These are phyloP conservation scores for Ophiocordyceps camponoti-saundersi DNA, from an alignment of 2,329 filamentous ascomycete species.

Conservation along the genomic window DNA sequence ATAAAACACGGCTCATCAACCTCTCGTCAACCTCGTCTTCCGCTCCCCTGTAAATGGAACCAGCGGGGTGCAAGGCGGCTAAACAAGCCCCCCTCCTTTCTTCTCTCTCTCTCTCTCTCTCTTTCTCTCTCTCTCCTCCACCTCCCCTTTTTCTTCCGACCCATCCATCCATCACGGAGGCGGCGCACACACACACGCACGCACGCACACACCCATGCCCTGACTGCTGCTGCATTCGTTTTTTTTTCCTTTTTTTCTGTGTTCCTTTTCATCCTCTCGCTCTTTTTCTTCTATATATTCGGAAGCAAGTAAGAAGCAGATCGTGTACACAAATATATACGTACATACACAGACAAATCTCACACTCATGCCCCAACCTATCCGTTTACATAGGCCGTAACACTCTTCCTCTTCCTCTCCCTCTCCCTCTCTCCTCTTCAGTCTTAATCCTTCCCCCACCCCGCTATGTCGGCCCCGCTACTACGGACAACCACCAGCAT, in stretches of 20 bases:
- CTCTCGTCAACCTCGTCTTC: too few species aligned
- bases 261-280: neutral
- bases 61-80: too few species aligned
- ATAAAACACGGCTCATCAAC: too few species aligned
- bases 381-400: too few species aligned
- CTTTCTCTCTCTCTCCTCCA: neutral
- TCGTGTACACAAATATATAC: neutral
- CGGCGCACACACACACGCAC: neutral
- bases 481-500: too few species aligned
- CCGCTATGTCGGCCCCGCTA: constrained; percentile 2
- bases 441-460: neutral
- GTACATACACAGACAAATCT: neutral
- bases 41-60: too few species aligned
- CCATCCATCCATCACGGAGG: neutral
- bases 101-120: too few species aligned
- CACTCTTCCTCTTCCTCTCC: neutral
- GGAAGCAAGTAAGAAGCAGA: neutral
- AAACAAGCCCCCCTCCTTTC: too few species aligned
- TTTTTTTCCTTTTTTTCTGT: too few species aligned
- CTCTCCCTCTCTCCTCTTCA: neutral
- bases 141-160: neutral
- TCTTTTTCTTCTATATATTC: neutral
- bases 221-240: too few species aligned
- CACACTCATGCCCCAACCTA: too few species aligned
- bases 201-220: too few species aligned